Percentiles rank a stretch among this genome's conserved stretches.
phyloP scores from a whole-genome alignment of 352 stramenopile genomes.

The Sclerospora graminicola region DNA sequence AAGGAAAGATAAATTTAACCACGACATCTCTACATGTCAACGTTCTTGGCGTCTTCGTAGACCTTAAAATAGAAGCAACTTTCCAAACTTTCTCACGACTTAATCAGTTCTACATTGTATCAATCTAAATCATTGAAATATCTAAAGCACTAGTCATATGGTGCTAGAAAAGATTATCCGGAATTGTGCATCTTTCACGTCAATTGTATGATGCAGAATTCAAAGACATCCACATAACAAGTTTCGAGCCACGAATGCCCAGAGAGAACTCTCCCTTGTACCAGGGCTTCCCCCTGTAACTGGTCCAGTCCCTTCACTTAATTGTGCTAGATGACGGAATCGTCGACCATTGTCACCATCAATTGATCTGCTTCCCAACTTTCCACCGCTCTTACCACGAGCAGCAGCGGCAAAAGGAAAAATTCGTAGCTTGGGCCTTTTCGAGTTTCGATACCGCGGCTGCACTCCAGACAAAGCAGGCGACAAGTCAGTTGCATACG shows the following conservation, averaged over 20 bases:
- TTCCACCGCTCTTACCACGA: slow-evolving; percentile 7
- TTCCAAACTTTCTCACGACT: too few relatives aligned
- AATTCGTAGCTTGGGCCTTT: slow-evolving; percentile 10
- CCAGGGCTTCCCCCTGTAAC: slow-evolving; percentile 7
- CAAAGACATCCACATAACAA: slow-evolving; percentile 14
- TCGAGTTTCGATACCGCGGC: slow-evolving; percentile 7
- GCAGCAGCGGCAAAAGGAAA: slow-evolving; percentile 5
- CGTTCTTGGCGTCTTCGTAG: too few relatives aligned
- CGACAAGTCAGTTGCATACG: slow-evolving; percentile 17
- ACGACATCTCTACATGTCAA: too few relatives aligned
- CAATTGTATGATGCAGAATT: too few relatives aligned
- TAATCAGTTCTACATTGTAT: too few relatives aligned
- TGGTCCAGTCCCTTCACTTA: slow-evolving; percentile 9
- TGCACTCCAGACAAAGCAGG: slow-evolving; percentile 16
- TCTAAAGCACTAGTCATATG: too few relatives aligned
- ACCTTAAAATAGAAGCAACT: too few relatives aligned
- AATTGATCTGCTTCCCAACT: slow-evolving; percentile 1
- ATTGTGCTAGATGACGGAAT: slow-evolving; percentile 14
- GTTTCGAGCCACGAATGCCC: slow-evolving; percentile 15
- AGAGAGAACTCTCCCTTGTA: slow-evolving; percentile 7
- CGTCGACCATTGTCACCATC: slow-evolving; percentile 9
- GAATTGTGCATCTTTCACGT: too few relatives aligned
- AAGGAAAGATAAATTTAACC: too few relatives aligned
- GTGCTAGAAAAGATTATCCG: too few relatives aligned
- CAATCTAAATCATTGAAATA: too few relatives aligned